phyloP scores from a whole-genome alignment of 805 yeast species.

The Cyberlindnera nakhonratchasimensis region DNA sequence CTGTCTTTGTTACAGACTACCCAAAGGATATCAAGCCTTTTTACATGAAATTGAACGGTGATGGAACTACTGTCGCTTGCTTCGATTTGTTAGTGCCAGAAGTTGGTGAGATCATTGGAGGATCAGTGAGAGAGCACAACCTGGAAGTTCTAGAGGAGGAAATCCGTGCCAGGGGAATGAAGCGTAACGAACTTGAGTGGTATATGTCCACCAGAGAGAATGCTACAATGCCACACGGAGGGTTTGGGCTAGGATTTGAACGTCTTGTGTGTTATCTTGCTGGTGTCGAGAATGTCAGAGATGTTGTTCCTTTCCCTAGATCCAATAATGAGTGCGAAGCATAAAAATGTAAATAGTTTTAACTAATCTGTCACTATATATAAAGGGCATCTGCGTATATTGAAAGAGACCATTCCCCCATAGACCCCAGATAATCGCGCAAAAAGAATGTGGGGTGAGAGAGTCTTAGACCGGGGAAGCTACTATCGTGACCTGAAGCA shows the following conservation, averaged over 20 bases:
- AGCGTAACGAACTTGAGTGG: slow-evolving; percentile 62
- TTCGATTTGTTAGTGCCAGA: slow-evolving; percentile 88
- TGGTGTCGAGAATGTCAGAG: slow-evolving; percentile 77
- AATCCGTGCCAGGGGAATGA: slow-evolving; percentile 56
- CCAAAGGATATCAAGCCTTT: slow-evolving; percentile 81
- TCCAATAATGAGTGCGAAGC: slow-evolving; percentile 49
- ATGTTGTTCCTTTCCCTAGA: slow-evolving; percentile 84
- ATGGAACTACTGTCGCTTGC: slow-evolving; percentile 71
- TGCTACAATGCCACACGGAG: slow-evolving; percentile 93
- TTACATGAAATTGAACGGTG: slow-evolving; percentile 69
- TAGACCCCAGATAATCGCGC: too few species aligned
- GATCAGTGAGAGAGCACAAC: slow-evolving; percentile 83
- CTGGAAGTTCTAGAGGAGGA: slow-evolving; percentile 43
- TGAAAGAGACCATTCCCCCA: too few species aligned
- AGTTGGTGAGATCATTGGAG: slow-evolving; percentile 92
- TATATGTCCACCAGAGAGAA: slow-evolving; percentile 67
- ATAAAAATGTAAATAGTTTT: slow-evolving; percentile 3
- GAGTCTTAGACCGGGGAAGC: too few species aligned
- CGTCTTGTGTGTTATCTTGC: slow-evolving; percentile 71
- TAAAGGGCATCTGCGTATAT: too few species aligned
- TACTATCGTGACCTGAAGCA: too few species aligned
- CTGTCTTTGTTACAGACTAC: slow-evolving; percentile 88
- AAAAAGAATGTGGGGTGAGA: too few species aligned
- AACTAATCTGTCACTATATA: too few species aligned
- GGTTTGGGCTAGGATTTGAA: slow-evolving; percentile 95